A percentile compares a stretch with the other conserved stretches of the same genome.
Evolutionary conservation across 2,329 filamentous ascomycete species (phyloP).

Genomic region (Pseudophaeomoniella oleicola): DNA sequence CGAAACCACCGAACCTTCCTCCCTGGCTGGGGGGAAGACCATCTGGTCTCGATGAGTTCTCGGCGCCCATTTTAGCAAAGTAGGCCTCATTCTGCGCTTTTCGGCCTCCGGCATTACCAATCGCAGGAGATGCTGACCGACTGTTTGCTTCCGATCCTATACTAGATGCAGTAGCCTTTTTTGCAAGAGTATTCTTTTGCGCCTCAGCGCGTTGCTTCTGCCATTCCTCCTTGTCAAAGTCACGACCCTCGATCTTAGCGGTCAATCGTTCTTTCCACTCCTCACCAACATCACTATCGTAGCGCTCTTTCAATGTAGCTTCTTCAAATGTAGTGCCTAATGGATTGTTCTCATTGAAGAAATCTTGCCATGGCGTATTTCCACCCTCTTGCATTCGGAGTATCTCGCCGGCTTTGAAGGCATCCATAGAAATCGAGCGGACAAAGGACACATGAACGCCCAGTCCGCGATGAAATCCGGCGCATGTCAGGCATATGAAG

Average conservation of each 20-base stretch:
- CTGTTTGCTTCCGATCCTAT: constrained; percentile 6
- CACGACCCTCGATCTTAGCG: constrained; percentile 73
- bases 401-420: constrained; percentile 86
- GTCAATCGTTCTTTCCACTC: constrained; percentile 87
- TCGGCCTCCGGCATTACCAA: constrained; percentile 30
- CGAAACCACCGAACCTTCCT: constrained; percentile 85
- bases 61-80: constrained; percentile 70
- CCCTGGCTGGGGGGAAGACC: constrained; percentile 74
- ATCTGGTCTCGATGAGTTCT: constrained; percentile 64
- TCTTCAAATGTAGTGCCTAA: constrained; percentile 64
- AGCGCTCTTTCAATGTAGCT: constrained; percentile 78
- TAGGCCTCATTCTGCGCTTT: constrained; percentile 69
- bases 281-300: constrained; percentile 78
- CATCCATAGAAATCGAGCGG: constrained; percentile 94
- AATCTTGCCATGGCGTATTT: constrained; percentile 73
- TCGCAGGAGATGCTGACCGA: constrained; percentile 15
- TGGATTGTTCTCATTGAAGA: constrained; percentile 65
- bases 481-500: constrained; percentile 96
- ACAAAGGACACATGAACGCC: constrained; percentile 99
- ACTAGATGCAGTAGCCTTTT: constrained; percentile 18
- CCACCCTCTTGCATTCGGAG: constrained; percentile 86
- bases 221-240: constrained; percentile 66
- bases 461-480: constrained; percentile 82
- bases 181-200: constrained; percentile 18
- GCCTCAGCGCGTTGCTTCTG: constrained; percentile 22